Conservation (phyloP, 192 early-diverging fungal genomes). For the Rhizoclosmatium sp. region DNA sequence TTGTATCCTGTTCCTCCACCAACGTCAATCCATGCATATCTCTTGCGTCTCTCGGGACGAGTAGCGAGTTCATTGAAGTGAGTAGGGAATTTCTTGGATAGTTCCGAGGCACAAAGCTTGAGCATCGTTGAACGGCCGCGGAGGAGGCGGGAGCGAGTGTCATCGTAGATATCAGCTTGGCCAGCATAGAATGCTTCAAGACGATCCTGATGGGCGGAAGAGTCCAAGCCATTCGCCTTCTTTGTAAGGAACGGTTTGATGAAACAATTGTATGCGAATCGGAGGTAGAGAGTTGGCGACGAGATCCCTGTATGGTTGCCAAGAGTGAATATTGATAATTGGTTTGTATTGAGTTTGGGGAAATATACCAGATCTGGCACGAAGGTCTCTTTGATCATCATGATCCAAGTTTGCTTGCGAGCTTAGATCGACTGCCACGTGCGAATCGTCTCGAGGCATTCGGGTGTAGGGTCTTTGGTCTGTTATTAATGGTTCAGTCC, state of each 20-base stretch:
- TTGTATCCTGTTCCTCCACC: constrained; percentile 63
- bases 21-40: constrained; percentile 61
- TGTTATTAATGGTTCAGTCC: too few relatives aligned
- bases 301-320: too few relatives aligned
- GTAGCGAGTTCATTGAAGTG: constrained; percentile 48
- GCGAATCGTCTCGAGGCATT: too few relatives aligned
- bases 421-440: too few relatives aligned
- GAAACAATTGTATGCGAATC: constrained; percentile 72
- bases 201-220: constrained; percentile 71
- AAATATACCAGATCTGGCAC: too few relatives aligned
- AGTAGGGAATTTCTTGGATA: constrained; percentile 58
- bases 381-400: too few relatives aligned
- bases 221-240: constrained; percentile 65
- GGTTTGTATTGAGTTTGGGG: too few relatives aligned
- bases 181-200: constrained; percentile 83
- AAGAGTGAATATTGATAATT: too few relatives aligned
- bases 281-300: constrained; percentile 30
- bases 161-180: constrained; percentile 83
- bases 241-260: constrained; percentile 65
- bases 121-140: constrained; percentile 82
- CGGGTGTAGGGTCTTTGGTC: too few relatives aligned
- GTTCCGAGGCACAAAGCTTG: constrained; percentile 81
- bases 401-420: too few relatives aligned
- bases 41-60: constrained; percentile 39
- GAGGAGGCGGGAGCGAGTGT: constrained; percentile 71